Evolutionary conservation across 257 asterid species (phyloP).

Genomic region (Penstemon davidsonii): DNA sequence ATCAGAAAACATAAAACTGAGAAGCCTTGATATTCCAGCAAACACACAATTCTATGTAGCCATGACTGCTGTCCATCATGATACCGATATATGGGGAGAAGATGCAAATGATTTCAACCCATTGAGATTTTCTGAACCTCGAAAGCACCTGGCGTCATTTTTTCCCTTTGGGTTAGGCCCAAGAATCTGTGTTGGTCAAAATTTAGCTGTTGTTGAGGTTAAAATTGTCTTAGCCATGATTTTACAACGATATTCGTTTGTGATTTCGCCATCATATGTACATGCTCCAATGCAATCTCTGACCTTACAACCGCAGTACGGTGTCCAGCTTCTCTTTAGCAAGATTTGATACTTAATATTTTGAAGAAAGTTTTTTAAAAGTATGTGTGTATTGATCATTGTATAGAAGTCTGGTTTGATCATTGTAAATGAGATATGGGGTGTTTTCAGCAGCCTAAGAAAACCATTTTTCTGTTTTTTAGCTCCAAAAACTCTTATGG

Average conservation of each 20-base stretch:
- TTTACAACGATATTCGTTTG: constrained; percentile 35
- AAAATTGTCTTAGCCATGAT: constrained; percentile 45
- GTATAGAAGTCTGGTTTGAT: no score
- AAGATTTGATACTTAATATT: not conserved
- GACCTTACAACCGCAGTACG: constrained; percentile 54
- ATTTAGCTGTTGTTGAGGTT: constrained; percentile 49
- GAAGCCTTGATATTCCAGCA: constrained; percentile 51
- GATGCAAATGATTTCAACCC: constrained; percentile 57
- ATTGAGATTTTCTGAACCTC: constrained; percentile 34
- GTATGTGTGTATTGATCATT: no score
- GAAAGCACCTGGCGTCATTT: constrained; percentile 50
- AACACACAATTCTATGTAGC: constrained; percentile 46
- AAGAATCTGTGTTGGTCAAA: constrained; percentile 51
- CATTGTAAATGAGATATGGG: no score
- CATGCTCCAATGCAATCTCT: constrained; percentile 48
- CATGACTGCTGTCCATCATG: constrained; percentile 52
- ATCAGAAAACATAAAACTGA: constrained; percentile 35
- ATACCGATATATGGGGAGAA: constrained; percentile 48
- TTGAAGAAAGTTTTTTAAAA: no score
- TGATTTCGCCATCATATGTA: constrained; percentile 46
- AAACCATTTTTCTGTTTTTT: no score
- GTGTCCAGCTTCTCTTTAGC: constrained; percentile 26
- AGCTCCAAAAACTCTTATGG: no score
- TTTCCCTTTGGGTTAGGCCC: constrained; percentile 56
- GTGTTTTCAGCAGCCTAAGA: no score